A percentile compares a stretch with the other conserved stretches of the same genome.
Conservation (phyloP, 768 basidiomycete species). For the Clathrus columnatus region DNA sequence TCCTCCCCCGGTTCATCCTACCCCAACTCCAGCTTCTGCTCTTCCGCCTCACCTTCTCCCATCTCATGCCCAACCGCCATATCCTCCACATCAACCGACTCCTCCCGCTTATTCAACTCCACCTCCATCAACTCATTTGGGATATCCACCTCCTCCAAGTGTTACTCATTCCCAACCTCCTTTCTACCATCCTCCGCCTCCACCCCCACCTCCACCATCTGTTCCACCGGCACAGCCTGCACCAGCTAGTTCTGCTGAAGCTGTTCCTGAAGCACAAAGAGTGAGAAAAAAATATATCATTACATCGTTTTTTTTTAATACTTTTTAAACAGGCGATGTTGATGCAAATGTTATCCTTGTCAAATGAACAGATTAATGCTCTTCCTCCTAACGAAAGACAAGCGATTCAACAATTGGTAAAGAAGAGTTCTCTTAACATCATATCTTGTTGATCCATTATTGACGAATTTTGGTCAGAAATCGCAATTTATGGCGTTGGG, state of each 20-base stretch:
- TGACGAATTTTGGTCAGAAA: too few species aligned
- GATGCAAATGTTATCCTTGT: constrained; percentile 76
- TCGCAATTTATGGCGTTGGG: not conserved
- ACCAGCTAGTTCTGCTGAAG: constrained; percentile 9
- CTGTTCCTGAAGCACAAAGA: constrained; percentile 43
- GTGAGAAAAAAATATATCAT: constrained; percentile 19
- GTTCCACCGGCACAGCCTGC: constrained; percentile 22
- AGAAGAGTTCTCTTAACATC: constrained; percentile 19
- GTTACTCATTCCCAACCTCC: constrained; percentile 22
- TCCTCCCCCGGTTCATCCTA: constrained; percentile 12
- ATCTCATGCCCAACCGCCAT: not conserved
- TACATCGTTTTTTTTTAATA: constrained; percentile 15
- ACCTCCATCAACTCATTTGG: constrained; percentile 19
- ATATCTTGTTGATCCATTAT: too few species aligned
- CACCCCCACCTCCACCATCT: constrained; percentile 25
- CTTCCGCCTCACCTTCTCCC: constrained; percentile 21
- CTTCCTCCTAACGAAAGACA: constrained; percentile 70
- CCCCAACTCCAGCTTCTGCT: constrained; percentile 13
- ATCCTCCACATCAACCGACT: constrained; percentile 19
- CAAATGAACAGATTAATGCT: constrained; percentile 73
- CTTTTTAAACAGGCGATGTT: constrained; percentile 56
- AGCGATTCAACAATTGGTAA: constrained; percentile 73
- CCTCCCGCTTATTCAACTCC: constrained; percentile 19
- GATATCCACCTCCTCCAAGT: constrained; percentile 25
- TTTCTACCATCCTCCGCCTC: constrained; percentile 24